A percentile compares a stretch with the other conserved stretches of the same genome.
Evolutionary conservation across 805 yeast species (phyloP).

Genomic region (Geotrichum ghanense): DNA sequence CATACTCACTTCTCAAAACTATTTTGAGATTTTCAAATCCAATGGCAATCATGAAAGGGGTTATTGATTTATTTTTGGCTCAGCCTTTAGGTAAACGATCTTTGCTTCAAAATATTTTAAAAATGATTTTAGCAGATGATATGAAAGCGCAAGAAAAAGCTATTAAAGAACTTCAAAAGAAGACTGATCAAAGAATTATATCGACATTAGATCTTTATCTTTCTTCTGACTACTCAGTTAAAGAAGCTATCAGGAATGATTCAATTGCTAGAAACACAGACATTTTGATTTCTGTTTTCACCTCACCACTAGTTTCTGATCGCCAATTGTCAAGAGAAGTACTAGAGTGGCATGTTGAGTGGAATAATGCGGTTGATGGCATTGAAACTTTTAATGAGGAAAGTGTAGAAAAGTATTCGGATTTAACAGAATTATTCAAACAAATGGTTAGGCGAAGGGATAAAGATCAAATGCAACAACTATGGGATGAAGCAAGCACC

Average conservation of each 20-base stretch:
- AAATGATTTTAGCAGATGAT: slow-evolving; percentile 66
- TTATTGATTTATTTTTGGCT: slow-evolving; percentile 76
- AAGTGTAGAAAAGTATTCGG: slow-evolving; percentile 37
- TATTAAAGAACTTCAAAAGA: slow-evolving; percentile 34
- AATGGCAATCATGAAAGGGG: slow-evolving; percentile 62
- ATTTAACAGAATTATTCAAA: slow-evolving; percentile 50
- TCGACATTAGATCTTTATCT: slow-evolving; percentile 15
- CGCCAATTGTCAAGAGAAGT: slow-evolving; percentile 3
- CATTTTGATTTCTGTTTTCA: slow-evolving; percentile 16
- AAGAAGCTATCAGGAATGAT: slow-evolving; percentile 24
- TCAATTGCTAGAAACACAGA: slow-evolving; percentile 19
- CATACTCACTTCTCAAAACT: slow-evolving; percentile 66
- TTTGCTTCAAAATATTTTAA: slow-evolving; percentile 61
- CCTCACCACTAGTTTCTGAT: slow-evolving; percentile 3
- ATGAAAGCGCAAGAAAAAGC: slow-evolving; percentile 49
- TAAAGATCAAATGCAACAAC: slow-evolving; percentile 57
- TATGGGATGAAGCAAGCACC: slow-evolving; percentile 81
- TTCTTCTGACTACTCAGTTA: slow-evolving; percentile 13
- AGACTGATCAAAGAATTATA: slow-evolving; percentile 21
- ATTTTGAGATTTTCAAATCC: slow-evolving; percentile 82
- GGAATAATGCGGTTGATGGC: slow-evolving; percentile 26
- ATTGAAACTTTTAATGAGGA: slow-evolving; percentile 16
- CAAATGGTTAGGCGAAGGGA: slow-evolving; percentile 60
- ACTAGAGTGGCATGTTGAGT: slow-evolving; percentile 25
- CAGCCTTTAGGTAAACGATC: slow-evolving; percentile 61